A percentile compares a stretch with the other conserved stretches of the same genome.
phyloP scores from a whole-genome alignment of 208 protist genomes.

The Leishmania gerbilli region DNA sequence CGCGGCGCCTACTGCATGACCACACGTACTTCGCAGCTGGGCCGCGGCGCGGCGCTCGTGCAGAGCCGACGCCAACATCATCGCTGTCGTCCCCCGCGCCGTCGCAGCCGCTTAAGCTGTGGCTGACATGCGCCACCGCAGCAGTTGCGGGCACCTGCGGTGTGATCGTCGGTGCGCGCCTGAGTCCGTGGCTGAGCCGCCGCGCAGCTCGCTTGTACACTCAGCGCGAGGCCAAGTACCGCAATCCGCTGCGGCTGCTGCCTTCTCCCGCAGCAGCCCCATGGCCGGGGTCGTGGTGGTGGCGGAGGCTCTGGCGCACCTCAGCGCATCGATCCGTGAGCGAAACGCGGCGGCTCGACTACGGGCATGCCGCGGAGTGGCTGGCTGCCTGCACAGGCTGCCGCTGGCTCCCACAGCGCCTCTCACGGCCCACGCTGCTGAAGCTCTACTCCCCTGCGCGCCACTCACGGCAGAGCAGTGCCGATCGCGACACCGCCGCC shows the following conservation, averaged over 20 bases:
- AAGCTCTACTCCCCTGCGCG: not conserved
- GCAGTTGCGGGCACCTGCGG: not conserved
- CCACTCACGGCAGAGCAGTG: too few relatives aligned
- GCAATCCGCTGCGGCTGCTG: slow-evolving; percentile 38
- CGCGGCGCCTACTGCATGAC: not conserved
- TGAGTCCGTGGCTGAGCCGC: not conserved
- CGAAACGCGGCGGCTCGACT: not conserved
- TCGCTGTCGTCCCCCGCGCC: not conserved
- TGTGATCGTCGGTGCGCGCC: not conserved
- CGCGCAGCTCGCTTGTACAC: not conserved
- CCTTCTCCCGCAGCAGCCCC: slow-evolving; percentile 11
- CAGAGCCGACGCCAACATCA: not conserved
- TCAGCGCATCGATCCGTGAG: not conserved
- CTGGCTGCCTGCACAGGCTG: slow-evolving; percentile 14
- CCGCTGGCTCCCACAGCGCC: slow-evolving; percentile 2
- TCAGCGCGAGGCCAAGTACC: slow-evolving; percentile 17
- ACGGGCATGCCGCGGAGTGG: not conserved
- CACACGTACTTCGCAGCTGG: not conserved
- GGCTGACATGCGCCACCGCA: not conserved
- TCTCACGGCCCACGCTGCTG: slow-evolving; percentile 23
- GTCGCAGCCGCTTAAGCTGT: not conserved
- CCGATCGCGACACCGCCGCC: not conserved
- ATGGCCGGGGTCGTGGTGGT: not conserved
- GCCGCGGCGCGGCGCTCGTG: not conserved
- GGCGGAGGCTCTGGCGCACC: not conserved